Base-by-base conservation (phyloP, 345 rosid species). In the Clausena lansium region DNA sequence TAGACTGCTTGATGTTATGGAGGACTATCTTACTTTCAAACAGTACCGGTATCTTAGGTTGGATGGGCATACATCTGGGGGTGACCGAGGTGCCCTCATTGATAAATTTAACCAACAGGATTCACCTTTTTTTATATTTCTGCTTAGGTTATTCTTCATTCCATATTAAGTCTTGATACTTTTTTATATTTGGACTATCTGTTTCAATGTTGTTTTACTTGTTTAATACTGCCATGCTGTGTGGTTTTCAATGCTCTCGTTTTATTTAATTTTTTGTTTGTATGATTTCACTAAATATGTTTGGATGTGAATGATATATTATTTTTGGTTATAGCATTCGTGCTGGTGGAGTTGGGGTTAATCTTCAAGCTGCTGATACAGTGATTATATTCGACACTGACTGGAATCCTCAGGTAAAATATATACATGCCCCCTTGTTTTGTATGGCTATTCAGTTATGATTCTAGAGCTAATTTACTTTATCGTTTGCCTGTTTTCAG, bases 341-440 rank as follows among this genome's bases (percentile, higher is more conserved):
- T 57, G 98, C 98, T 83, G 98, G 98, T 80, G 98, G 97, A 66
- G 98, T 92, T 77, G 98, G 98, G 74, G 97, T 94, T 54, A 94
- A 94, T 89, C 97, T 94, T 85, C 98, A 94, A 79, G 97, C 97
- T 78, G 98, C 98, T 73, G 97, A 94, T 86, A 94, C 97, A 24
- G 98, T 94, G 64, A 92, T 94, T 78, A 85, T 94, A 84, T 94
- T 94, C 50, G 97, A 94, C 87, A 94, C 98, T 63, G 98, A 94
- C 79, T 94, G 98, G 98, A 94, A 94, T 82, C 98, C 98, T 79
- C 98, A 94, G 96, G 97, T 87, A 79, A 60, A 64, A 81, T 74
- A 61, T 74, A 71, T 71, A 50, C 67, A 52, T 67, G 30, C 54
- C 77, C 59, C 57, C 33, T 78, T 81, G 36, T 61, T 71, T 79